Evolutionary conservation across 192 early-diverging fungal genomes (phyloP), one percentile per base, ranked within the genome.

Genomic region (Dissophora ornata): DNA sequence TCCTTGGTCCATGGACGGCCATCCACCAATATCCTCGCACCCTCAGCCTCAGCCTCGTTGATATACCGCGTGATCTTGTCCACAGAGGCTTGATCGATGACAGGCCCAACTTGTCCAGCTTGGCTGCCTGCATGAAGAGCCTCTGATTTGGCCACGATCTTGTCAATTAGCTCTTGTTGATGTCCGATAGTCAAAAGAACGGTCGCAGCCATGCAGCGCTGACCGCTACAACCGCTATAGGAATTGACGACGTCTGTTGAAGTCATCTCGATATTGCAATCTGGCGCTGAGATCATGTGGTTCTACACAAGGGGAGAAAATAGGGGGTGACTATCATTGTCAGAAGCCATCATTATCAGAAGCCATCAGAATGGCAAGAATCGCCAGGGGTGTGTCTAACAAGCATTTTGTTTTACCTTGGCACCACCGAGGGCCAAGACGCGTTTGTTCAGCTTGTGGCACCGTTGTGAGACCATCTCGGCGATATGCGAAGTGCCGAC

Each of bases 401-500:
- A n/a, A n/a, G n/a, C n/a, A n/a, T n/a, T n/a, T n/a, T n/a, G n/a
- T n/a, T n/a, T 26, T 71, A 80, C 79, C 63, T 88, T 90, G 38
- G 87, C 87, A 12, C 86, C 87, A 48, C 91, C 92, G 32, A 94
- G 81, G 16, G 89, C 89, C 59, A 93, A 79, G 47, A 89, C 89
- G 12, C 93, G 87, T 65, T 94, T 94, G 69, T 86, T 86, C 36
- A 85, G 56, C 11, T 34, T 55, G 18, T 83, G 67, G 34, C 85
- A 85, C 38, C 82, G 55, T 34, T 78, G 57, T 18, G 81, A 68
- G 0, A 93, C 78, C 25, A 81, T 30, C 62, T 90, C 87, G 3
- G 92, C 92, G n/a, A 94, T 87, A n/a, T 81, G 80, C 4, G 92
- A 89, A 0, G 92, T 91, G 28, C 93, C 93, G 1, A 94, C 93